Conservation (phyloP, 192 early-diverging fungal genomes). For the Umbelopsis sp. region DNA sequence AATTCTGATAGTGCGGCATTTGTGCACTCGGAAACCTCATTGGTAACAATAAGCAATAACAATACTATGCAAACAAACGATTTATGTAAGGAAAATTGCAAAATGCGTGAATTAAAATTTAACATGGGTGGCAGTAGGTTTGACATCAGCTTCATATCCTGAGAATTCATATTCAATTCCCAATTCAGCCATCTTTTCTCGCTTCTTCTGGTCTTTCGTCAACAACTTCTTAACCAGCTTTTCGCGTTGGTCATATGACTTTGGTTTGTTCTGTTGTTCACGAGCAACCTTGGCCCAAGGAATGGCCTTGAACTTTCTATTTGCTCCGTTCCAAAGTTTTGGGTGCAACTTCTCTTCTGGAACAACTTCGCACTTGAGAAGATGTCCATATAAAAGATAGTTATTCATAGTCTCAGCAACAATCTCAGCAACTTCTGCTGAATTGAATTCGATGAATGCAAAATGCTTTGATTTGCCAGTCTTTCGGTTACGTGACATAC, state of each 20-base stretch:
- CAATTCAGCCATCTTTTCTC: constrained; percentile 58
- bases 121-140: constrained; percentile 8
- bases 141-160: constrained; percentile 52
- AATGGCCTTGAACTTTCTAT: constrained; percentile 67
- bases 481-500: constrained; percentile 86
- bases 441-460: constrained; percentile 90
- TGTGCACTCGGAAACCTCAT: too few species aligned
- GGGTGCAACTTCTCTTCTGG: constrained; percentile 74
- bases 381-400: constrained; percentile 81
- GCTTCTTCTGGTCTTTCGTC: constrained; percentile 60
- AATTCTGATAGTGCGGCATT: too few species aligned
- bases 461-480: constrained; percentile 94
- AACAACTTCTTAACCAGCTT: constrained; percentile 50
- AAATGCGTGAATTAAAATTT: constrained; percentile 17
- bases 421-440: constrained; percentile 80
- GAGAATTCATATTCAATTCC: constrained; percentile 93
- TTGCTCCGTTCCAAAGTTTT: constrained; percentile 69
- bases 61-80: neutral
- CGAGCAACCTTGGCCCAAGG: constrained; percentile 61
- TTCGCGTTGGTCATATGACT: constrained; percentile 47
- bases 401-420: constrained; percentile 98
- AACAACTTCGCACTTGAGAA: constrained; percentile 80
- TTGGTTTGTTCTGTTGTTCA: constrained; percentile 65
- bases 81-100: neutral
- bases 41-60: too few species aligned